A percentile compares a stretch with the other conserved stretches of the same genome.
Conservation (phyloP, 108 stramenopile genomes). For the Cyclotella atomus region DNA sequence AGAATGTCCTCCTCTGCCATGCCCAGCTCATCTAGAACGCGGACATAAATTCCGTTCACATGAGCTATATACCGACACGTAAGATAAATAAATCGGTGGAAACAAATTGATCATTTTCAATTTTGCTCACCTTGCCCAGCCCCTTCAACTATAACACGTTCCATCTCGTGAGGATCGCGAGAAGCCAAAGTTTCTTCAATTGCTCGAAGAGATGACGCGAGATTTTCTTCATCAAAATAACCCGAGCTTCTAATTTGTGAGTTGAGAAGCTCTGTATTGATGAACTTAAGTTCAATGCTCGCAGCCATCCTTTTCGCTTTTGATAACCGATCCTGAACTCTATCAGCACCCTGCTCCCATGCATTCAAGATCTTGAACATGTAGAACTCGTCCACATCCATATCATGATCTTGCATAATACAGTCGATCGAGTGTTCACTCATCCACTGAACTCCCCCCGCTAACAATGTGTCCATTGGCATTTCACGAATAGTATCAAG, state of each 20-base stretch:
- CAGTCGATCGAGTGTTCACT: slow-evolving; percentile 37
- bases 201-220: slow-evolving; percentile 49
- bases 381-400: slow-evolving; percentile 68
- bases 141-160: slow-evolving; percentile 71
- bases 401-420: slow-evolving; percentile 53
- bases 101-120: too few species aligned
- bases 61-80: too few species aligned
- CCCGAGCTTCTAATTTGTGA: slow-evolving; percentile 48
- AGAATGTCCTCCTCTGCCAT: slow-evolving; percentile 45
- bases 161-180: slow-evolving; percentile 47
- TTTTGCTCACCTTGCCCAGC: too few species aligned
- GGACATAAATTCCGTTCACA: slow-evolving; percentile 67
- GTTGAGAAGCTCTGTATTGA: slow-evolving; percentile 54
- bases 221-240: slow-evolving; percentile 45
- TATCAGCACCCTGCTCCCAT: slow-evolving; percentile 42
- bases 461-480: slow-evolving; percentile 42
- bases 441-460: slow-evolving; percentile 66
- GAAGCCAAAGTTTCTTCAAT: slow-evolving; percentile 49
- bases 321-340: slow-evolving; percentile 21
- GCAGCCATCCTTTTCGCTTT: slow-evolving; percentile 27
- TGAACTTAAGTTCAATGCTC: slow-evolving; percentile 57
- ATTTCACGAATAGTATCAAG: slow-evolving; percentile 55
- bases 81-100: too few species aligned
- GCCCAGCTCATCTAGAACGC: slow-evolving; percentile 45
- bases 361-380: slow-evolving; percentile 64